Evolutionary conservation across 176 grass and related monocot genomes (phyloP), one percentile per base, ranked within the genome.

Genomic region (Hordeum marinum): DNA sequence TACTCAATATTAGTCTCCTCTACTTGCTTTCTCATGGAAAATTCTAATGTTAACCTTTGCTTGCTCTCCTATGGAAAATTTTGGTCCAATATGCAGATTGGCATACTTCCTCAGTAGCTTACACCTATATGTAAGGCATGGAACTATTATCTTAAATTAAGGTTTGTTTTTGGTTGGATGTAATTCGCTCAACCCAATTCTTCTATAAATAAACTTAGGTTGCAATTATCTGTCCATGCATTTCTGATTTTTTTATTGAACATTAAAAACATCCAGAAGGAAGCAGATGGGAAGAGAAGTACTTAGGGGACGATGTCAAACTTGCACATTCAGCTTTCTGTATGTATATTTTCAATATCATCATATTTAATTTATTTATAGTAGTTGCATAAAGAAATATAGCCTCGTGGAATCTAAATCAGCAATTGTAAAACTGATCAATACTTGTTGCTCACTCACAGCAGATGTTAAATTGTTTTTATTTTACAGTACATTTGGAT

Each of bases 41-140:
- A 32, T 32, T 32, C 31, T 32, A 3, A 32, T 32, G 31, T 32
- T 32, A 32, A 32, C 31, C 31, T 32, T 3, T 32, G 2, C 31
- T 32, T 32, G 31, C 31, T 32, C 31, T 32, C 31, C 31, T 32
- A 78, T 73, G 26, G 48, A 54, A 4, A 78, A 52, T 58, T 10
- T 81, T 10, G 9, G 82, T 52, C 31, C 3, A 34, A 5, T 35
- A 69, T 57, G 11, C 71, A 94, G 92, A 84, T 74, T 89, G 39
- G 87, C 92, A 10, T 85, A 94, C 84, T 82, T 91, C 24, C 84
- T 94, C 58, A 84, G n/a, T n/a, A n/a, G n/a, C n/a, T n/a, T n/a
- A n/a, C n/a, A 41, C 52, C 76, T 94, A 35, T 91, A 94, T n/a
- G n/a, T 40, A 68, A 63, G 57, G 42, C 13, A 64, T 45, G 8